Conservation (phyloP, 768 basidiomycete genomes). For the Dioszegia aurantiaca region DNA sequence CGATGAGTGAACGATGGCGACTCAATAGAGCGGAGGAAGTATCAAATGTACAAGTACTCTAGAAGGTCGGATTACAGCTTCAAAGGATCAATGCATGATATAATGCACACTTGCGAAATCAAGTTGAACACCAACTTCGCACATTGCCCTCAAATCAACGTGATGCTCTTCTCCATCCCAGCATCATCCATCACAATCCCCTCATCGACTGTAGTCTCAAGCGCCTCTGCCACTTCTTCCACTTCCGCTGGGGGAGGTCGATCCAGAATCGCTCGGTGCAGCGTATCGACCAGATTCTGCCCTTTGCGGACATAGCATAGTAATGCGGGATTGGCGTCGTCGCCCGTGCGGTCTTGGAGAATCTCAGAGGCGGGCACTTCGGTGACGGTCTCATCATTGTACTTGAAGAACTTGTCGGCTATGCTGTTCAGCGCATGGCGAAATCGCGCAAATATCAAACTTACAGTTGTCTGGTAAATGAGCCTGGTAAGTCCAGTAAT, state of each 20-base stretch:
- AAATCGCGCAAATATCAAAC: constrained; percentile 50
- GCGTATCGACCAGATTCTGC: constrained; percentile 33
- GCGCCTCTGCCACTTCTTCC: background rate
- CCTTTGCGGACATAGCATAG: constrained; percentile 53
- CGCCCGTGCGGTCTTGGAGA: constrained; percentile 69
- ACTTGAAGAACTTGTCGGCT: constrained; percentile 87
- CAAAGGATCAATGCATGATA: background rate
- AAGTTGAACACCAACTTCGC: too few relatives aligned
- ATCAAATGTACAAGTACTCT: too few relatives aligned
- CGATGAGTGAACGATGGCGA: too few relatives aligned
- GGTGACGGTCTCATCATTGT: constrained; percentile 85
- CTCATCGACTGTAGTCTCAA: background rate
- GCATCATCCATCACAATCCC: constrained; percentile 3
- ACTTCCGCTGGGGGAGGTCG: background rate
- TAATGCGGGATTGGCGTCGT: constrained; percentile 53
- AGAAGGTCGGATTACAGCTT: too few relatives aligned
- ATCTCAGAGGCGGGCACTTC: constrained; percentile 77
- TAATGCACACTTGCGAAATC: too few relatives aligned
- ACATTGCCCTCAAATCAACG: too few relatives aligned
- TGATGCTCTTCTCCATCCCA: background rate
- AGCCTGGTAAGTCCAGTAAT: constrained; percentile 94
- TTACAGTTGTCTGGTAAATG: constrained; percentile 65
- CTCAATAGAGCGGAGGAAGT: too few relatives aligned
- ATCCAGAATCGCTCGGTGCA: constrained; percentile 38
- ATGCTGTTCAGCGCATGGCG: background rate